Conservation (phyloP, 2,329 filamentous ascomycete species). For the Trichoderma brevicompactum region DNA sequence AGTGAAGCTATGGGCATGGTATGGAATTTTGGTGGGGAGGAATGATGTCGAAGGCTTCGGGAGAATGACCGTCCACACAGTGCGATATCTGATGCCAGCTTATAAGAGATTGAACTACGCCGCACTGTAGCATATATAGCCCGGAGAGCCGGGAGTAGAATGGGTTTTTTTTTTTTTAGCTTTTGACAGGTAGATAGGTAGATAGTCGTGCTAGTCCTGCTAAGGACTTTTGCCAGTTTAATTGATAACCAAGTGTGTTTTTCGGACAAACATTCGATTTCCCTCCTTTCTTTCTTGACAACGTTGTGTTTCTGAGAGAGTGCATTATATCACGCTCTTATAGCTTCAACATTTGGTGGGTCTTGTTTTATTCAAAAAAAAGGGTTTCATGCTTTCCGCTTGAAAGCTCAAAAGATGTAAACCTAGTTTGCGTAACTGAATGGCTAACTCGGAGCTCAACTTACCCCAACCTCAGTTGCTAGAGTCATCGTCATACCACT, state of each 20-base stretch:
- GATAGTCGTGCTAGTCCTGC: not conserved
- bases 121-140: not conserved
- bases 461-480: not conserved
- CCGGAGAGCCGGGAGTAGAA: constrained; percentile 6
- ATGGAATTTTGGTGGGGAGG: too few relatives aligned
- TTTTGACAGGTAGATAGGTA: not conserved
- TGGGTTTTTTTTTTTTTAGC: too few relatives aligned
- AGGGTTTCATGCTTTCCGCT: not conserved
- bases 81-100: not conserved
- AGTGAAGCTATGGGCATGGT: not conserved
- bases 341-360: not conserved
- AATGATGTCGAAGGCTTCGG: constrained; percentile 14
- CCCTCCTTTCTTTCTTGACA: not conserved
- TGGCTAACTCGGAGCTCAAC: not conserved
- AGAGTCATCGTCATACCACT: constrained; percentile 14
- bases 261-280: not conserved
- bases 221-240: not conserved
- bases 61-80: not conserved
- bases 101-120: not conserved
- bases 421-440: not conserved
- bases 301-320: not conserved
- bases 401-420: not conserved
- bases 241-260: constrained; percentile 15
- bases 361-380: not conserved
- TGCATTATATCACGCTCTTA: not conserved